Evolutionary conservation across 2,329 filamentous ascomycete species (phyloP), one percentile per base, ranked within the genome.

Genomic region (Beauveria caledonica): DNA sequence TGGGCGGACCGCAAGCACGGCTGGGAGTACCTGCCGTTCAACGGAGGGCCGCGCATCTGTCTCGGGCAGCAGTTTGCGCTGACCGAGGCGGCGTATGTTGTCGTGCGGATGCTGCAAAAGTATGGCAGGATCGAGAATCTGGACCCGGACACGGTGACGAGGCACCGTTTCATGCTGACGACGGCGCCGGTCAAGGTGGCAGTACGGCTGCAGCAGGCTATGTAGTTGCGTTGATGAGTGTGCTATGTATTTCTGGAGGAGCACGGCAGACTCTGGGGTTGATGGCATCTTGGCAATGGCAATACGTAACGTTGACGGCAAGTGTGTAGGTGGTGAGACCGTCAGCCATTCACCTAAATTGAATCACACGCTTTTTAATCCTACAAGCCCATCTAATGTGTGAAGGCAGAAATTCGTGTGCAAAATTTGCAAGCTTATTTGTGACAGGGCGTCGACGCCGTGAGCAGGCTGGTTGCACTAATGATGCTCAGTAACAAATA

Each of bases 1-100:
- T 77, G 74, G 74, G 71, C 72, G 39, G 63, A 61, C 50, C 59
- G 62, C 0, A 63, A 68, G 13, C 59, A 65, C 39, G 67, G 67
- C 9, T 74, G 70, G 71, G 72, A 67, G 11, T 74, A 71, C 50
- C 63, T 72, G 5, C 73, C 33, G 33, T 36, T 36, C 33, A 36
- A 36, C 11, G 33, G 33, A 36, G 33, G 33, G 33, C 33, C 33
- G 4, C 64, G 73, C 44, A 69, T 71, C 6, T 75, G 73, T 53
- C 63, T 75, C 2, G 72, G 70, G 1, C 55, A 58, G 55, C 55
- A 58, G 36, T 58, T 25, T 50, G 55, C 55, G 17, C 55, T 58
- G 55, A 58, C 55, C 11, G 55, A 58, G 25, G 45, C 45, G 13
- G 19, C 27, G 29, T 58, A 58, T 36, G 44, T 58, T 1, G 36